These are phyloP conservation scores for Hibiscus syriacus DNA, from an alignment of 345 rosid genomes.

Conservation along the genomic window DNA sequence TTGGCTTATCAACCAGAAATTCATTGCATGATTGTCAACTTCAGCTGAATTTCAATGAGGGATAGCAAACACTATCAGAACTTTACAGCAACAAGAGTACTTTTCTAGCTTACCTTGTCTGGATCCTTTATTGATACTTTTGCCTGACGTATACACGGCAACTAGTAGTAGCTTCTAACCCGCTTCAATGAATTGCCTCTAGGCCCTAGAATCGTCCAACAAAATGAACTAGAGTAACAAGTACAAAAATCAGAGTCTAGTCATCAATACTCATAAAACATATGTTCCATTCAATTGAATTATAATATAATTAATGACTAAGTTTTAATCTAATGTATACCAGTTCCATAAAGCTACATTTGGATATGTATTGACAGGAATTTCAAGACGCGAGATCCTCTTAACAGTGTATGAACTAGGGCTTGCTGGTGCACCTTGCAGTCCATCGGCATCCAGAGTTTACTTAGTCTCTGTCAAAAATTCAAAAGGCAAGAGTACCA, in stretches of 20 bases:
- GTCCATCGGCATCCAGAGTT: constrained; percentile 93
- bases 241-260: background rate
- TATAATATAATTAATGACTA: background rate
- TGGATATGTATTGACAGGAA: constrained; percentile 89
- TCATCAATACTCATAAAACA: background rate
- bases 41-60: background rate
- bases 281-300: background rate
- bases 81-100: background rate
- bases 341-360: constrained; percentile 52
- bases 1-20: too few species aligned
- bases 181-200: constrained; percentile 97
- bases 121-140: constrained; percentile 97
- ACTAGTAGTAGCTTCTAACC: constrained; percentile 91
- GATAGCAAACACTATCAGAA: background rate
- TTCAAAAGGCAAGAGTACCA: constrained; percentile 1
- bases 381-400: constrained; percentile 93
- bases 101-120: constrained; percentile 52
- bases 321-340: background rate
- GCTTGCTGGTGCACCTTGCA: constrained; percentile 97
- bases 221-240: constrained; percentile 62
- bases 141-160: constrained; percentile 96
- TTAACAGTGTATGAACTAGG: constrained; percentile 86
- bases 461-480: constrained; percentile 63
- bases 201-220: constrained; percentile 96
- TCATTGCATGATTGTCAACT: constrained; percentile 3